Conservation (phyloP, 495 filamentous ascomycete genomes). For the Platismatia glauca region DNA sequence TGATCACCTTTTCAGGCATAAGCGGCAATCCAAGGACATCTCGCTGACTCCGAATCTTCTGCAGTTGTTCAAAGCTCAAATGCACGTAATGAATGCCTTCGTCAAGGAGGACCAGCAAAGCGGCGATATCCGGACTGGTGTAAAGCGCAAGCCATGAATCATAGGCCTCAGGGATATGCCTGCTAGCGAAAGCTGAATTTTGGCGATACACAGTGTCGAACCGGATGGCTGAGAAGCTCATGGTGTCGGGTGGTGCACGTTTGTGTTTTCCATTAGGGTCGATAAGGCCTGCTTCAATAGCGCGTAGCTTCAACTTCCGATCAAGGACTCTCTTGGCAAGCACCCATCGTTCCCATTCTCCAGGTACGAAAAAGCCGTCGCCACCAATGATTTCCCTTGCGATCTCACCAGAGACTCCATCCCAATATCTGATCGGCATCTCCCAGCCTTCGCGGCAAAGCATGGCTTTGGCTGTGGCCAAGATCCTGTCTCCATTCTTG, state of each 20-base stretch:
- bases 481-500: constrained; percentile 43
- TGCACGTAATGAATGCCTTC: constrained; percentile 56
- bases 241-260: constrained; percentile 32
- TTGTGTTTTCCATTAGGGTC: constrained; percentile 28
- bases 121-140: constrained; percentile 43
- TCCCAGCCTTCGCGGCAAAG: constrained; percentile 53
- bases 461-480: constrained; percentile 50
- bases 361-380: constrained; percentile 52
- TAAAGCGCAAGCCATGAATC: constrained; percentile 38
- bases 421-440: constrained; percentile 49
- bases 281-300: constrained; percentile 36
- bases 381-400: constrained; percentile 49
- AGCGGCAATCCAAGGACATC: constrained; percentile 47
- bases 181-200: constrained; percentile 25
- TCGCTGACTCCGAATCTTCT: constrained; percentile 41
- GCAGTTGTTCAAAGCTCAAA: constrained; percentile 49
- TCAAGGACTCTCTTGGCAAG: constrained; percentile 47
- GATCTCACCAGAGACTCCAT: constrained; percentile 48
- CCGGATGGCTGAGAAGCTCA: constrained; percentile 37
- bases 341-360: constrained; percentile 51
- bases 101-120: constrained; percentile 48
- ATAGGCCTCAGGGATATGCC: constrained; percentile 34
- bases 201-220: constrained; percentile 41
- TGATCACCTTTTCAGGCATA: constrained; percentile 44
- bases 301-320: constrained; percentile 37